phyloP scores from a whole-genome alignment of 768 basidiomycete species.

The Amanita inopinata region DNA sequence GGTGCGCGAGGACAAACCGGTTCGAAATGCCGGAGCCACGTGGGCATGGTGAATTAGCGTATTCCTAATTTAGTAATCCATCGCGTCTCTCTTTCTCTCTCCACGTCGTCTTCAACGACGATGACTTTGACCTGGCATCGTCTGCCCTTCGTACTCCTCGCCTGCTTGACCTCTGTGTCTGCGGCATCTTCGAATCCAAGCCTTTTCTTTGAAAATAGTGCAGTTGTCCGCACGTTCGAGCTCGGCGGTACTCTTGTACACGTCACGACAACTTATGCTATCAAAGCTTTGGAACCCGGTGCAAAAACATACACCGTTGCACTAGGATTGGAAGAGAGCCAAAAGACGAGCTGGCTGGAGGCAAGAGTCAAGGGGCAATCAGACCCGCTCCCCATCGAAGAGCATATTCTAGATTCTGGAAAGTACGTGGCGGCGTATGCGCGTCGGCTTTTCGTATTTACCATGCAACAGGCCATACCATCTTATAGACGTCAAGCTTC shows the following conservation, averaged over 20 bases:
- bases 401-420: conserved; percentile 36
- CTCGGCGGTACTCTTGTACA: conserved; percentile 83
- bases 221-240: conserved; percentile 81
- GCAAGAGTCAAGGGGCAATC: conserved; percentile 70
- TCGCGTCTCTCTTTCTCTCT: conserved; percentile 6
- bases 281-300: conserved; percentile 58
- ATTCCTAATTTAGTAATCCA: conserved; percentile 14
- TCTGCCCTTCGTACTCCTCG: conserved; percentile 37
- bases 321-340: conserved; percentile 50
- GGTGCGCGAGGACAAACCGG: conserved; percentile 70
- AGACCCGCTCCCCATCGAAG: conserved; percentile 38
- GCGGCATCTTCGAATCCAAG: conserved; percentile 26
- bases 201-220: conserved; percentile 77
- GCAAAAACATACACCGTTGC: conserved; percentile 61
- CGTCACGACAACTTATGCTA: conserved; percentile 82
- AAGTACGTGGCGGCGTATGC: conserved; percentile 33
- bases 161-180: conserved; percentile 20
- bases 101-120: conserved; percentile 19
- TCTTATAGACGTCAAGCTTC: conserved; percentile 54
- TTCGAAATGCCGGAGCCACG: conserved; percentile 59
- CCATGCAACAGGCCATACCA: conserved; percentile 29
- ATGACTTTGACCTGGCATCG: conserved; percentile 40
- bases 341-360: conserved; percentile 69
- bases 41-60: conserved; percentile 65
- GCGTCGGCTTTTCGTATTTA: conserved; percentile 5